A percentile compares a stretch with the other conserved stretches of the same genome.
Conservation (phyloP, 2,329 filamentous ascomycete genomes). For the Alternaria ethzedia region DNA sequence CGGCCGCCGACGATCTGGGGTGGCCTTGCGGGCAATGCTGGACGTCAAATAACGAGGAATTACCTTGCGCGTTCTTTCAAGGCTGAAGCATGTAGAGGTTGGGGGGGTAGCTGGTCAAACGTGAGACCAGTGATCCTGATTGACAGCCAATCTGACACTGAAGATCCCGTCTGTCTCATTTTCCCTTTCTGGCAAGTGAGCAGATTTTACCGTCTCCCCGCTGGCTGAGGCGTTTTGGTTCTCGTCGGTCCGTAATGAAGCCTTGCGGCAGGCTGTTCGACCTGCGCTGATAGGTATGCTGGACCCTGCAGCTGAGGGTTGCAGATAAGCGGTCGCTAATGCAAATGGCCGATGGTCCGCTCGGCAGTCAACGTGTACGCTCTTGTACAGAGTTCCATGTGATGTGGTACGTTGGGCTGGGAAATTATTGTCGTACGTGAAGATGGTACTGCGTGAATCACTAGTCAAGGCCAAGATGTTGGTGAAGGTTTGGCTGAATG, state of each 20-base stretch:
- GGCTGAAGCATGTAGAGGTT: neutral
- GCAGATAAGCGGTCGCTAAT: neutral
- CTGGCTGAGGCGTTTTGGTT: neutral
- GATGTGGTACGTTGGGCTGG: neutral
- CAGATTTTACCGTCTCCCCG: neutral
- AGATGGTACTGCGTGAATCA: neutral
- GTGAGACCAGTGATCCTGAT: neutral
- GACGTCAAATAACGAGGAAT: conserved; percentile 34
- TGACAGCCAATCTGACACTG: neutral
- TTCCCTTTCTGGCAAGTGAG: neutral
- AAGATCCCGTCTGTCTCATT: neutral
- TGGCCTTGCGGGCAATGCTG: conserved; percentile 8
- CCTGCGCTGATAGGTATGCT: neutral
- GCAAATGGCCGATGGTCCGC: neutral
- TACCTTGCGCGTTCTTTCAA: neutral
- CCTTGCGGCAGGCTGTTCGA: neutral
- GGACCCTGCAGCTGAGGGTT: neutral
- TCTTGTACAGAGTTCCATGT: neutral
- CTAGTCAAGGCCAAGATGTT: neutral
- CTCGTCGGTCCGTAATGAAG: neutral
- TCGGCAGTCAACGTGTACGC: neutral
- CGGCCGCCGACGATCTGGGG: conserved; percentile 1
- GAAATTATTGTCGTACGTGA: neutral
- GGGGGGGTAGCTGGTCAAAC: neutral
- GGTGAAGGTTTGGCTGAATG: neutral